Percentiles rank a stretch among this genome's conserved stretches.
These are phyloP conservation scores for Quercus phellos DNA, from an alignment of 331 rosid species.

Conservation along the genomic window DNA sequence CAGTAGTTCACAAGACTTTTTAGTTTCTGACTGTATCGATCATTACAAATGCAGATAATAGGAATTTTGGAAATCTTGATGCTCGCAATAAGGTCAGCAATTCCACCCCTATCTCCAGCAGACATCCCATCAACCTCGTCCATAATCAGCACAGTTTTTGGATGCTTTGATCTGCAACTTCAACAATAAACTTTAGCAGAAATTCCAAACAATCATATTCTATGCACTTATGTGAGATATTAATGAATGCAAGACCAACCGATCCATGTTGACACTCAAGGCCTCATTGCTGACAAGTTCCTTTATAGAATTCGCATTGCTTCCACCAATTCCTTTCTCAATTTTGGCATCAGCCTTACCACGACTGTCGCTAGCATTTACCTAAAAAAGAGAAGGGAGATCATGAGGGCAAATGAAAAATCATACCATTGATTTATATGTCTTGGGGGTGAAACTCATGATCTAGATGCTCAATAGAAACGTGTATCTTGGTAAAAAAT, in stretches of 20 bases:
- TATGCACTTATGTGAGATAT: constrained; percentile 21
- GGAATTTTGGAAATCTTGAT: constrained; percentile 92
- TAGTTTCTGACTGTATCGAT: constrained; percentile 94
- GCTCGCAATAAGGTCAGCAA: constrained; percentile 93
- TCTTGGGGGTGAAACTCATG: background rate
- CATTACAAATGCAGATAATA: constrained; percentile 93
- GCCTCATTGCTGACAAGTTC: constrained; percentile 73
- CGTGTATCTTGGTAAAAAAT: constrained; percentile 7
- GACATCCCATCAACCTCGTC: constrained; percentile 99
- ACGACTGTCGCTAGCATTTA: constrained; percentile 95
- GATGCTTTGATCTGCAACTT: constrained; percentile 61
- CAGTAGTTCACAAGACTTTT: constrained; percentile 94
- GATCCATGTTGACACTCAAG: constrained; percentile 41
- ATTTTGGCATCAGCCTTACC: constrained; percentile 94
- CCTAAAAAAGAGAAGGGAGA: constrained; percentile 40
- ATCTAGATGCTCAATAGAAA: background rate
- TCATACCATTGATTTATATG: background rate
- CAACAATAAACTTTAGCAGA: constrained; percentile 8
- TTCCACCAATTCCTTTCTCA: constrained; percentile 82
- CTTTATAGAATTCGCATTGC: constrained; percentile 78
- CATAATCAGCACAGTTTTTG: constrained; percentile 88
- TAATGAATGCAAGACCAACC: constrained; percentile 47
- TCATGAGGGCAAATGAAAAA: constrained; percentile 10
- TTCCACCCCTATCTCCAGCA: constrained; percentile 98
- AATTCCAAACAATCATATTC: constrained; percentile 4